phyloP scores from a whole-genome alignment of 768 basidiomycete species.

The Ramaria rubella region DNA sequence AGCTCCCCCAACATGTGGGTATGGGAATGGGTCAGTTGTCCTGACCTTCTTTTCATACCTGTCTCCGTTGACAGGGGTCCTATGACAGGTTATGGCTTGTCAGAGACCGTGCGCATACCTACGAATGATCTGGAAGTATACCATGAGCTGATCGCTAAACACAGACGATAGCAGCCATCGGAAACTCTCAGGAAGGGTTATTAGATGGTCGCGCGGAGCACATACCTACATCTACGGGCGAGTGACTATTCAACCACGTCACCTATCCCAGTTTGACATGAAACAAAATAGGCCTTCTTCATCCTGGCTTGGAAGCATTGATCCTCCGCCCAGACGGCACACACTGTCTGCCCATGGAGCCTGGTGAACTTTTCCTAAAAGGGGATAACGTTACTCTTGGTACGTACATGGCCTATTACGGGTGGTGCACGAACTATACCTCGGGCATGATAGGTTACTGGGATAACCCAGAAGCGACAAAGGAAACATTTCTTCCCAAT shows the following conservation, averaged over 20 bases:
- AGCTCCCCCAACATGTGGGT: constrained; percentile 27
- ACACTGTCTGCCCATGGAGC: constrained; percentile 47
- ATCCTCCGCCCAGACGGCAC: constrained; percentile 52
- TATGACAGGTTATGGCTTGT: constrained; percentile 60
- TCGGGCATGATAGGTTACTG: constrained; percentile 9
- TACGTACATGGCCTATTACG: background rate
- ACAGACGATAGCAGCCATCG: constrained; percentile 51
- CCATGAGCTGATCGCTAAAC: background rate
- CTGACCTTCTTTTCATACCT: background rate
- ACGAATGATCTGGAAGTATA: background rate
- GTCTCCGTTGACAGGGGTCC: background rate
- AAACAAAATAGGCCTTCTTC: constrained; percentile 48
- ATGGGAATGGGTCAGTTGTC: constrained; percentile 37
- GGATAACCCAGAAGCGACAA: constrained; percentile 5
- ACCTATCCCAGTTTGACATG: background rate
- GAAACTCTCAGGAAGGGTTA: constrained; percentile 38
- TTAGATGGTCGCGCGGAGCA: constrained; percentile 35
- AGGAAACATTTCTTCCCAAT: constrained; percentile 2
- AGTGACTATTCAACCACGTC: constrained; percentile 27
- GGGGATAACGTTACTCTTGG: constrained; percentile 44
- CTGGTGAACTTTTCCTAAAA: constrained; percentile 59
- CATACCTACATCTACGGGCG: constrained; percentile 21
- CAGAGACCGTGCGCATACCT: constrained; percentile 46
- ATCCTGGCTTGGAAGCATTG: constrained; percentile 61
- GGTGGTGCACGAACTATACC: too few species aligned